Percentiles rank a stretch among this genome's conserved stretches.
Evolutionary conservation across 2,329 filamentous ascomycete species (phyloP).

Genomic region (Ophiobolus disseminans): DNA sequence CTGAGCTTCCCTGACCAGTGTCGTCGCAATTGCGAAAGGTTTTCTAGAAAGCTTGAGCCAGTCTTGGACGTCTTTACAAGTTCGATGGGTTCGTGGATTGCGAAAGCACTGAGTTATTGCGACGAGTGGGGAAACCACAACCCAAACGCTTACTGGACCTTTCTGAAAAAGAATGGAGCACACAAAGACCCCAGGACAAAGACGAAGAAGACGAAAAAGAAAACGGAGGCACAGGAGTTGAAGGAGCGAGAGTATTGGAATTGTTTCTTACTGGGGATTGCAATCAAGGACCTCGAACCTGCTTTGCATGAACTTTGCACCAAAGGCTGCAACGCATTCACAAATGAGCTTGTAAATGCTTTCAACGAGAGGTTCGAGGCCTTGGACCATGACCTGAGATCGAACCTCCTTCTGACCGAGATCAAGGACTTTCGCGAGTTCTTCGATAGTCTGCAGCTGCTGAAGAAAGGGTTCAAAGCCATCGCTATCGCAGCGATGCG

Average conservation of each 20-base stretch:
- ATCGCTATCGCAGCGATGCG: neutral
- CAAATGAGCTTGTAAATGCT: neutral
- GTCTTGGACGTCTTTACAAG: neutral
- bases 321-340: neutral
- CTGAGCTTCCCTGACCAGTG: neutral
- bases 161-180: neutral
- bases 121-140: neutral
- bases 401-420: neutral
- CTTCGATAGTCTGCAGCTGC: neutral
- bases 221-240: neutral
- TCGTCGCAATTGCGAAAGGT: neutral
- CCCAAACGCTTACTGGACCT: neutral
- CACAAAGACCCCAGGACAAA: too few species aligned
- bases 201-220: neutral
- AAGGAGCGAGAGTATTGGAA: neutral
- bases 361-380: neutral
- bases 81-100: neutral
- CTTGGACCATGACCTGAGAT: neutral
- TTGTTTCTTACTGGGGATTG: neutral
- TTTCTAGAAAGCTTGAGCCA: neutral
- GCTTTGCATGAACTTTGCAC: neutral
- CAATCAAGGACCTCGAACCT: neutral
- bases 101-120: neutral
- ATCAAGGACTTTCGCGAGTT: neutral
- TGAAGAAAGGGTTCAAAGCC: neutral